Evolutionary conservation across 2,329 filamentous ascomycete genomes (phyloP).

Genomic region (Cercospora sp.): DNA sequence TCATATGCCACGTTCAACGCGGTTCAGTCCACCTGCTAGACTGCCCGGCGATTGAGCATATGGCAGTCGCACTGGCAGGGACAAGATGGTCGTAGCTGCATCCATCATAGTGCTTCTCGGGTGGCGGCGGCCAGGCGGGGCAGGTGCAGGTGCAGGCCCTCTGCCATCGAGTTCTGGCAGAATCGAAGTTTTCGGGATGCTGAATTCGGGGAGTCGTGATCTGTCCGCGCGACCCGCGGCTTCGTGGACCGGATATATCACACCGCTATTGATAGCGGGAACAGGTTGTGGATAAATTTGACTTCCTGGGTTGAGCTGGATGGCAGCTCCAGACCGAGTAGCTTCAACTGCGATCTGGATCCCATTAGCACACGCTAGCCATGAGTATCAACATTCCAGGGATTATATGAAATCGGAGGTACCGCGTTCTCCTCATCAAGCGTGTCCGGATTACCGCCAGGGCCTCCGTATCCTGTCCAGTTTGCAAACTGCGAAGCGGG

Average conservation of each 20-base stretch:
- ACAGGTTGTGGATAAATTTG: neutral
- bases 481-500: conserved; percentile 34
- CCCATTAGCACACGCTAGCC: conserved; percentile 8
- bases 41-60: neutral
- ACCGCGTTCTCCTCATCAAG: conserved; percentile 38
- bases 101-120: conserved; percentile 4
- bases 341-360: neutral
- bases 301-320: neutral
- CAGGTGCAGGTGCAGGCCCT: conserved; percentile 14
- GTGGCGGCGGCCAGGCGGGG: neutral
- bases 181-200: conserved; percentile 14
- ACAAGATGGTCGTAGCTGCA: conserved; percentile 4
- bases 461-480: conserved; percentile 35
- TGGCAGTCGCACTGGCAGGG: conserved; percentile 5
- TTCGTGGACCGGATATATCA: neutral
- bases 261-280: neutral
- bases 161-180: conserved; percentile 15
- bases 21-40: neutral
- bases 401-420: conserved; percentile 29
- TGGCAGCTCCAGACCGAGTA: neutral
- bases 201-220: neutral
- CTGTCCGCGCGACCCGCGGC: neutral
- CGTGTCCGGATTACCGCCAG: conserved; percentile 27
- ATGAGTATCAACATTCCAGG: conserved; percentile 25
- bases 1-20: neutral